These are phyloP conservation scores for Corchorus olitorius DNA, from an alignment of 345 rosid species.

Conservation along the genomic window DNA sequence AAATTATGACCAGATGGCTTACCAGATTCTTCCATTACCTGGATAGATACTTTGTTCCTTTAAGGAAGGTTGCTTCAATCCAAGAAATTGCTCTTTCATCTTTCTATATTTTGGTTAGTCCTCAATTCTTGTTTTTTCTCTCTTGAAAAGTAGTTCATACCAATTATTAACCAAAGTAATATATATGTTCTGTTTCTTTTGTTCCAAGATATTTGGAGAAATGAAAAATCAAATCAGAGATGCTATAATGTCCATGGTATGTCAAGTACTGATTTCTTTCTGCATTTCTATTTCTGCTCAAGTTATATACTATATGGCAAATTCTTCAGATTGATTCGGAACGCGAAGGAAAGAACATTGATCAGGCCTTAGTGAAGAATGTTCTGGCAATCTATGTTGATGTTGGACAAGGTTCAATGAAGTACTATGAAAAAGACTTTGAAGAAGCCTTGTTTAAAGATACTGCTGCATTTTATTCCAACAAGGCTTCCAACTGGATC, in stretches of 20 bases:
- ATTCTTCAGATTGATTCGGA: slow-evolving; percentile 50
- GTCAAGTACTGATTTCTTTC: slow-evolving; percentile 21
- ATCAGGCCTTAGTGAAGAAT: slow-evolving; percentile 60
- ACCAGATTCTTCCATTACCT: slow-evolving; percentile 58
- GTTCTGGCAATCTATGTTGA: slow-evolving; percentile 60
- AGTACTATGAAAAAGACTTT: slow-evolving; percentile 50
- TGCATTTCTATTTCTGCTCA: background rate
- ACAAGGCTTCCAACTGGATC: slow-evolving; percentile 71
- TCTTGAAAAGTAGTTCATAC: background rate
- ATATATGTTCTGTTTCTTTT: background rate
- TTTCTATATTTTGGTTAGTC: slow-evolving; percentile 59
- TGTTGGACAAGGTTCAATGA: slow-evolving; percentile 61
- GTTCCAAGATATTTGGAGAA: slow-evolving; percentile 33
- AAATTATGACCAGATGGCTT: slow-evolving; percentile 61
- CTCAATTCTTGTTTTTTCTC: background rate
- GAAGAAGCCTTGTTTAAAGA: slow-evolving; percentile 55
- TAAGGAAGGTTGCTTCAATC: slow-evolving; percentile 50
- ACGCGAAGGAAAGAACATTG: slow-evolving; percentile 64
- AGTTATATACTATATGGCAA: background rate
- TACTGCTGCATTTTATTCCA: slow-evolving; percentile 58
- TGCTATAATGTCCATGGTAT: slow-evolving; percentile 53
- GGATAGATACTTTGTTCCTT: slow-evolving; percentile 56
- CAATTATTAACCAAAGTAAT: background rate
- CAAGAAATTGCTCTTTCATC: slow-evolving; percentile 57
- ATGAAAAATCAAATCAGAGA: slow-evolving; percentile 46